Evolutionary conservation across 2,329 filamentous ascomycete genomes (phyloP).

Genomic region (Lachnellula occidentalis): DNA sequence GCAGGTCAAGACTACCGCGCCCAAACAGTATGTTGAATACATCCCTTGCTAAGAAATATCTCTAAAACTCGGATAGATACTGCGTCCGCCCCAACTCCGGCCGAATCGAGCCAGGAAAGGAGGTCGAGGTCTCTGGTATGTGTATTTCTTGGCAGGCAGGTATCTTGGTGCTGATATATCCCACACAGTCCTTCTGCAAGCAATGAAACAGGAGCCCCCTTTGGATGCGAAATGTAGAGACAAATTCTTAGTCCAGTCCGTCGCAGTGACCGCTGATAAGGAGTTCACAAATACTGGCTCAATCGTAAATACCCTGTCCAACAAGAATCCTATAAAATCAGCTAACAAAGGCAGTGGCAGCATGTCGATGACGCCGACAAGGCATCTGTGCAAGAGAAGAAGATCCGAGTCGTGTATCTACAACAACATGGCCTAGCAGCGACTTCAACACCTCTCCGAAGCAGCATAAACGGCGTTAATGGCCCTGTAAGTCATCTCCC

Average conservation of each 20-base stretch:
- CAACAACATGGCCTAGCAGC: slow-evolving; percentile 46
- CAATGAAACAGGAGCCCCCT: slow-evolving; percentile 93
- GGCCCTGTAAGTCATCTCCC: slow-evolving; percentile 17
- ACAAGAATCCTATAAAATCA: background rate
- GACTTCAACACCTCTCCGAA: slow-evolving; percentile 26
- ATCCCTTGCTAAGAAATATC: slow-evolving; percentile 6
- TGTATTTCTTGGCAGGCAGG: slow-evolving; percentile 7
- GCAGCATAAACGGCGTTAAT: slow-evolving; percentile 23
- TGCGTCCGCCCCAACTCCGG: slow-evolving; percentile 97
- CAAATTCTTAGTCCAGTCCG: slow-evolving; percentile 96
- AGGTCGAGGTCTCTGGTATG: slow-evolving; percentile 89
- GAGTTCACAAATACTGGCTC: slow-evolving; percentile 75
- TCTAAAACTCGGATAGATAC: slow-evolving; percentile 58
- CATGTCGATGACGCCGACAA: slow-evolving; percentile 70
- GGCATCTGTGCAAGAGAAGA: slow-evolving; percentile 78
- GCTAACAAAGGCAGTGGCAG: slow-evolving; percentile 48
- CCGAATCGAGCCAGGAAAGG: slow-evolving; percentile 82
- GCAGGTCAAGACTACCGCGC: slow-evolving; percentile 97
- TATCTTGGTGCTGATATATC: slow-evolving; percentile 13
- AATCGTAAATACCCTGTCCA: slow-evolving; percentile 55
- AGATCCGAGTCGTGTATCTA: slow-evolving; percentile 89
- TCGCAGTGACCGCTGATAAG: slow-evolving; percentile 75
- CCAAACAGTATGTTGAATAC: slow-evolving; percentile 74
- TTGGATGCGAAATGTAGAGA: slow-evolving; percentile 85
- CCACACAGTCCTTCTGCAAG: slow-evolving; percentile 77